A percentile compares a stretch with the other conserved stretches of the same genome.
phyloP scores from a whole-genome alignment of 495 filamentous ascomycete species.

The Aspergillus bertholletiae region DNA sequence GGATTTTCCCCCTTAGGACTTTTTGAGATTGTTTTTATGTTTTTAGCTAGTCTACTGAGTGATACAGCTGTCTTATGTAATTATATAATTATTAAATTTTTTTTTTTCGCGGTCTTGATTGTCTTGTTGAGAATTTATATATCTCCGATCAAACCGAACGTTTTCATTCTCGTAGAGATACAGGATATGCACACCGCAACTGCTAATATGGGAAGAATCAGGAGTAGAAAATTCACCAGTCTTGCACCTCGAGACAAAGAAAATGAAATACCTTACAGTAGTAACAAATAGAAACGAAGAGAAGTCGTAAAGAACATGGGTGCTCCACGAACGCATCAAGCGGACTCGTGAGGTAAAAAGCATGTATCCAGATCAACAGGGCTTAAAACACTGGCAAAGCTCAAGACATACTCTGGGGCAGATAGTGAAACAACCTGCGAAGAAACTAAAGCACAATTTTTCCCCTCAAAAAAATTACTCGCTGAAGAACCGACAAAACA shows the following conservation, averaged over 20 bases:
- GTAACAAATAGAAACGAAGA: conserved; percentile 2
- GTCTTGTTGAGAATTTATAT: background rate
- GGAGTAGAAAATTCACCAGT: conserved; percentile 4
- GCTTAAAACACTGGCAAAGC: conserved; percentile 3
- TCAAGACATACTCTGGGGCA: conserved; percentile 1
- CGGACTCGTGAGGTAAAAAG: conserved; percentile 3
- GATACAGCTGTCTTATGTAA: background rate
- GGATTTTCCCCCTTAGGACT: no score
- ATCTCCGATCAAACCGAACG: background rate
- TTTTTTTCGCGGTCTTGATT: background rate
- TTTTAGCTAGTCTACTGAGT: no score
- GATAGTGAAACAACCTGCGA: conserved; percentile 5
- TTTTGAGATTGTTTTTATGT: no score
- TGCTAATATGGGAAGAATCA: background rate
- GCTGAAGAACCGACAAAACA: conserved; percentile 39
- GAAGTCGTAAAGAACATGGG: conserved; percentile 8
- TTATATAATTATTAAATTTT: no score
- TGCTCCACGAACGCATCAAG: conserved; percentile 8
- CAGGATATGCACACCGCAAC: conserved; percentile 6
- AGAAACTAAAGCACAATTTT: conserved; percentile 25
- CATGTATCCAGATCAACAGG: background rate
- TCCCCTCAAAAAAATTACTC: conserved; percentile 32
- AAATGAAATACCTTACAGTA: conserved; percentile 10
- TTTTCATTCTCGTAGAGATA: conserved; percentile 12
- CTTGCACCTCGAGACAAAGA: conserved; percentile 7